Evolutionary conservation across 208 protist genomes (phyloP).

Genomic region (Acanthamoeba castellanii): DNA sequence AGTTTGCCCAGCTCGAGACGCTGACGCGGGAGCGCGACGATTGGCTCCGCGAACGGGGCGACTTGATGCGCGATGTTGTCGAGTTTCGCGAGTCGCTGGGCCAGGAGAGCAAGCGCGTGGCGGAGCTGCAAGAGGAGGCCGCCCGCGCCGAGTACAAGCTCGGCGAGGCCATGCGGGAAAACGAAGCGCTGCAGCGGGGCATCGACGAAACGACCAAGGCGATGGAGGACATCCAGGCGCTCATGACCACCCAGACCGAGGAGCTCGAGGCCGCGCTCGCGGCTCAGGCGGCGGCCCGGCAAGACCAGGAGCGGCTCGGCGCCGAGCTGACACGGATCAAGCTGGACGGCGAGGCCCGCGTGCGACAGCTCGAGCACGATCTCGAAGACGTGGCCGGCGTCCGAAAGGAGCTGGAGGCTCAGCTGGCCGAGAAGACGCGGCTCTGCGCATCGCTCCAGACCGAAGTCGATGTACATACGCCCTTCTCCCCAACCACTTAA

Average conservation of each 20-base stretch:
- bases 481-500: not conserved
- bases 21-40: not conserved
- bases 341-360: not conserved
- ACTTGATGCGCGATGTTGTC: not conserved
- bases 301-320: not conserved
- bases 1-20: not conserved
- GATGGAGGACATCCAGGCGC: not conserved
- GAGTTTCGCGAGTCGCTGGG: not conserved
- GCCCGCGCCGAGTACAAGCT: not conserved
- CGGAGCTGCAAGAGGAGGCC: not conserved
- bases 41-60: not conserved
- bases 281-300: not conserved
- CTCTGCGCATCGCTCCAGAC: not conserved
- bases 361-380: slow-evolving; percentile 26
- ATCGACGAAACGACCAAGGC: slow-evolving; percentile 1
- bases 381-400: not conserved
- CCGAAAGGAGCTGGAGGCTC: not conserved
- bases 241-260: not conserved
- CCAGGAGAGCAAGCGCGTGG: not conserved
- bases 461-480: not conserved
- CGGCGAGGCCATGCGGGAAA: not conserved
- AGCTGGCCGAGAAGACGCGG: not conserved
- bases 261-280: not conserved
- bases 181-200: not conserved
- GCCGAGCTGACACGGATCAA: not conserved